Conservation (phyloP, 192 early-diverging fungal species). For the Backusella mclennaniae region DNA sequence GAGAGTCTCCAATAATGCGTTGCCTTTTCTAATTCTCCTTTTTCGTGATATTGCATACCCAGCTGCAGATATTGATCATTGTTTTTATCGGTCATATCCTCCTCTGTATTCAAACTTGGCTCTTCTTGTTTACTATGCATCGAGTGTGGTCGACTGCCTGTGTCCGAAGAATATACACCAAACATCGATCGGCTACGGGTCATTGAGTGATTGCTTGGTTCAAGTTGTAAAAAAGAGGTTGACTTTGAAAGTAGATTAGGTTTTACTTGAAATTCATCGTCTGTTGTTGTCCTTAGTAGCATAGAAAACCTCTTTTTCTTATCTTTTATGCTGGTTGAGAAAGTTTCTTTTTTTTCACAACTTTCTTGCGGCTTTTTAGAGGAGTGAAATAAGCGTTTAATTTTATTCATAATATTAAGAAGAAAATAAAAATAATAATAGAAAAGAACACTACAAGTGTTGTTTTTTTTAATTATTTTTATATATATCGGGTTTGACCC, state of each 20-base stretch:
- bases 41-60: slow-evolving; percentile 68
- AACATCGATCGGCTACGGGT: slow-evolving; percentile 9
- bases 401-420: neutral
- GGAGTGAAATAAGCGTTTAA: neutral
- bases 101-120: neutral
- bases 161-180: neutral
- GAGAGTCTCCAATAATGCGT: slow-evolving; percentile 69
- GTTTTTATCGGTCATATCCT: neutral
- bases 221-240: slow-evolving; percentile 5
- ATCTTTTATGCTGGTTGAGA: neutral
- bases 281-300: neutral
- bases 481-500: neutral
- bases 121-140: neutral
- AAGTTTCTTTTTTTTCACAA: neutral
- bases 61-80: slow-evolving; percentile 63
- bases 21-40: slow-evolving; percentile 67
- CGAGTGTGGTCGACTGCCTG: neutral
- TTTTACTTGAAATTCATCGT: neutral
- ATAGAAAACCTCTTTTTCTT: slow-evolving; percentile 15
- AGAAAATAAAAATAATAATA: neutral
- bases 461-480: neutral
- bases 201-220: neutral
- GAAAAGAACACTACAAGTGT: neutral
- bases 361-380: neutral
- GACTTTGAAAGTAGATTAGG: slow-evolving; percentile 8